A percentile compares a stretch with the other conserved stretches of the same genome.
Evolutionary conservation across 352 stramenopile species (phyloP).

Genomic region (Globisporangium heterothallicum): DNA sequence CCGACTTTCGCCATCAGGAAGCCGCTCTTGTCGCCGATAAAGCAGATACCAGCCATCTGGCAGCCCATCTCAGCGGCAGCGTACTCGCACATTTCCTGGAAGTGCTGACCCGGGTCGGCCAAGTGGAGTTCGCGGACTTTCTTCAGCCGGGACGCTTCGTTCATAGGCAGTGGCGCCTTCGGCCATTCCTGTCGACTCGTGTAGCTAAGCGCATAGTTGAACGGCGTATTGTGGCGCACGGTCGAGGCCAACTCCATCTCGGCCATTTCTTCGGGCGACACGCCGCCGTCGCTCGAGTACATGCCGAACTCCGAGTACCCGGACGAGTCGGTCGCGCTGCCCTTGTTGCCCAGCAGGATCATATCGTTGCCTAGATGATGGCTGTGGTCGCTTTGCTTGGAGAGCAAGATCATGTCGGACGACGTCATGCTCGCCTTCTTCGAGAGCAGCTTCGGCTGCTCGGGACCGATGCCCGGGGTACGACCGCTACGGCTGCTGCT

Average conservation of each 20-base stretch:
- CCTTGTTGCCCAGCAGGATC: conserved; percentile 37
- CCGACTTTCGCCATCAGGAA: conserved; percentile 81
- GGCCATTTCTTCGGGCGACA: conserved; percentile 48
- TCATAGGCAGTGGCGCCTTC: conserved; percentile 62
- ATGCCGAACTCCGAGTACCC: conserved; percentile 39
- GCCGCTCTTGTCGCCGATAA: conserved; percentile 81
- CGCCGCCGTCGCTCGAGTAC: conserved; percentile 31
- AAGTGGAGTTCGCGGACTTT: conserved; percentile 75
- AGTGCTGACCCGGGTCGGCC: conserved; percentile 69
- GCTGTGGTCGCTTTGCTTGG: conserved; percentile 10
- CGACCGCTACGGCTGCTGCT: conserved; percentile 8
- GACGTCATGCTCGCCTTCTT: conserved; percentile 17
- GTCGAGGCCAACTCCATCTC: conserved; percentile 58
- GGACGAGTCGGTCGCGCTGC: conserved; percentile 15
- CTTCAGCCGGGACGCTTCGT: conserved; percentile 56
- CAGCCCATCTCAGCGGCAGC: conserved; percentile 74
- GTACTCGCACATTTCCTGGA: conserved; percentile 87
- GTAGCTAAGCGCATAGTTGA: conserved; percentile 79
- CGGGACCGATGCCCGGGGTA: conserved; percentile 4
- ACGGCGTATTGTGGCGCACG: conserved; percentile 67
- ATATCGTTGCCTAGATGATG: conserved; percentile 35
- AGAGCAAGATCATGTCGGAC: conserved; percentile 25
- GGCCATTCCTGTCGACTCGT: conserved; percentile 78
- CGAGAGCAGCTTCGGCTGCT: conserved; percentile 16
- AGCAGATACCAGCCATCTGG: conserved; percentile 76